A percentile compares a stretch with the other conserved stretches of the same genome.
phyloP scores from a whole-genome alignment of 2,329 filamentous ascomycete species.

The Plectosphaerella cucumerina region DNA sequence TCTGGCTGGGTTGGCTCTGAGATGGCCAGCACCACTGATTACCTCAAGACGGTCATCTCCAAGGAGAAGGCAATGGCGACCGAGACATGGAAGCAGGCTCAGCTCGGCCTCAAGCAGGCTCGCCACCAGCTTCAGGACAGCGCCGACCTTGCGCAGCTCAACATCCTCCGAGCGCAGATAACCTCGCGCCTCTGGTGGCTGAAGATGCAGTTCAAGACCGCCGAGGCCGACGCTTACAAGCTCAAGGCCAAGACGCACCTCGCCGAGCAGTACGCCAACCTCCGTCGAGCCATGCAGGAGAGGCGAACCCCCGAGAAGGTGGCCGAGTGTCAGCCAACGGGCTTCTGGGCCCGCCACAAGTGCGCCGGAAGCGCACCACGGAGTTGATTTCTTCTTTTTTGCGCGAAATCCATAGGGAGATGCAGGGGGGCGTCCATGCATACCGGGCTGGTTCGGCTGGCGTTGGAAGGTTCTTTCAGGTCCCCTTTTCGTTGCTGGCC shows the following conservation, averaged over 20 bases:
- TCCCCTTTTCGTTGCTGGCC: neutral
- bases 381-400: constrained; percentile 3
- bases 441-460: neutral
- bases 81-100: constrained; percentile 21
- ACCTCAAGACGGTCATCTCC: constrained; percentile 2
- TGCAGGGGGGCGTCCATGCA: neutral
- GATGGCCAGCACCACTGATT: constrained; percentile 1
- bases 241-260: constrained; percentile 41
- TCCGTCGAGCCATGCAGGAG: constrained; percentile 23
- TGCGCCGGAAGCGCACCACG: constrained; percentile 20
- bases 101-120: constrained; percentile 26
- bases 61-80: constrained; percentile 13
- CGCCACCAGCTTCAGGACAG: constrained; percentile 29
- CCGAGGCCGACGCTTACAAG: constrained; percentile 42
- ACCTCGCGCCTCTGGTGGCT: constrained; percentile 55
- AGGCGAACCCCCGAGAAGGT: constrained; percentile 20
- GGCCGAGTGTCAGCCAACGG: neutral
- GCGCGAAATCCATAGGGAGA: neutral
- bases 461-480: neutral
- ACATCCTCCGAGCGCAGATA: constrained; percentile 49
- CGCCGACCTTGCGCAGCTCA: constrained; percentile 36
- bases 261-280: constrained; percentile 26
- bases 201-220: constrained; percentile 43
- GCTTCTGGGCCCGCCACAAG: constrained; percentile 10
- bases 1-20: constrained; percentile 1